Base-by-base conservation (phyloP, 2,329 filamentous ascomycete species). In the Talaromyces amestolkiae region DNA sequence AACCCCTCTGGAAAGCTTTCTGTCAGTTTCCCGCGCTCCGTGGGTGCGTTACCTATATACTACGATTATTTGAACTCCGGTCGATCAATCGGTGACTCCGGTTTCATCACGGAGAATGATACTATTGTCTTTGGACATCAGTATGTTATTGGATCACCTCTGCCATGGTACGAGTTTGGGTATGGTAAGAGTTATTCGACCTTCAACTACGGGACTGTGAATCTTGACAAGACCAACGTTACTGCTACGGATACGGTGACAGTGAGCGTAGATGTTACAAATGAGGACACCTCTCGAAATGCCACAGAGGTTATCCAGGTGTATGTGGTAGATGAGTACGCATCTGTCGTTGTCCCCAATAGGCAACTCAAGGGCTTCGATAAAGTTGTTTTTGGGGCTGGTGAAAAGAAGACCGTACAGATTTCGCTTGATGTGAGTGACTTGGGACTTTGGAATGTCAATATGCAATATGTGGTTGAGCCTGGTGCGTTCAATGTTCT, bases 401-500 rank as follows among this genome's bases (percentile, higher is more conserved):
- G 87, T 0, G 80, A 86, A 73, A 89, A 84, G 0, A 79, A 84
- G 67, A 84, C 77, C 41, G 82, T 85, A 0, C 72, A 77, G 39
- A 79, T 90, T 31, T 79, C 83, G 19, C 71, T 88, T 22, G 72
- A 82, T 35, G 79, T 87, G 3, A 70, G 73, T 22, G 80, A 85
- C 58, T 74, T 86, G 68, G 85, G 85, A 0, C 71, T 88, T 8
- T 88, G 86, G 86, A 79, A 86, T 73, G 70, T 77, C 13, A 80
- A 76, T 39, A 89, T 91, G 87, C 78, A 88, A 74, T 92, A 92
- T 75, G 87, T 91, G 27, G 89, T 92, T 43, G 90, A 92, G 81
- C 85, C 85, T 3, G 90, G 90, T 1, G 83, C 88, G 47, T 92
- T 92, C 73, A 76, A 82, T 5, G 79, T 91, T 10, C 79, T 83